Evolutionary conservation across 768 basidiomycete species (phyloP), one percentile per base, ranked within the genome.

Genomic region (Suillus bovinus): DNA sequence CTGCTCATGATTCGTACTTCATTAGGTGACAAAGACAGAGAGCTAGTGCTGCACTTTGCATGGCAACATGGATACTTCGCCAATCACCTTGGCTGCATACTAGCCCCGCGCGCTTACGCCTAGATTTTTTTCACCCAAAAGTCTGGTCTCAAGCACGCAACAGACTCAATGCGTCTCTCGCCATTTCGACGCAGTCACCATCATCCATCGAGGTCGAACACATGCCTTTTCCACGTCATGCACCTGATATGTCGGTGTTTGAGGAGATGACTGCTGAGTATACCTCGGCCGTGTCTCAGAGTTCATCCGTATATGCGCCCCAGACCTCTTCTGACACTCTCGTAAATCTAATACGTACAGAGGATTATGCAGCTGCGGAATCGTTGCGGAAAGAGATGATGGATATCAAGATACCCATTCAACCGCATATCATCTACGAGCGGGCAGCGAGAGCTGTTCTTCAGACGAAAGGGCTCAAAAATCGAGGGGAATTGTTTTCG

Each of bases 341-440:
- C 13, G 63, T 56, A 0, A 58, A 63, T 11, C 70, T 75, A 38
- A 69, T 77, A 22, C 50, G 44, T 16, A 65, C 59, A 29, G 52
- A 64, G 14, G 34, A 73, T 29, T 72, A 72, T 27, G 39, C n/a
- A 10, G 61, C 66, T 16, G 81, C 81, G 1, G 68, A 74, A 1
- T 66, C 67, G 0, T 71, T 85, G 7, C 76, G 78, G 27, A 68
- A 72, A 44, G 82, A 82, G 65, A 64, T 86, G 63, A 58, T 72
- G 13, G 68, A 74, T 6, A 69, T 77, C 61, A 76, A 78, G 17
- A 64, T 79, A 14, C 64, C 69, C 9, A 80, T 86, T 55, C 71
- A 72, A 4, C 73, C 64, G 8, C 66, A 79, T 62, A 41, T 42
- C 38, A 60, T 75, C 39, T 85, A 81, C 69, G 74, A 74, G 61